Percentiles rank a stretch among this genome's conserved stretches.
phyloP scores from a whole-genome alignment of 2,329 filamentous ascomycete genomes.

The Phialophora chinensis region DNA sequence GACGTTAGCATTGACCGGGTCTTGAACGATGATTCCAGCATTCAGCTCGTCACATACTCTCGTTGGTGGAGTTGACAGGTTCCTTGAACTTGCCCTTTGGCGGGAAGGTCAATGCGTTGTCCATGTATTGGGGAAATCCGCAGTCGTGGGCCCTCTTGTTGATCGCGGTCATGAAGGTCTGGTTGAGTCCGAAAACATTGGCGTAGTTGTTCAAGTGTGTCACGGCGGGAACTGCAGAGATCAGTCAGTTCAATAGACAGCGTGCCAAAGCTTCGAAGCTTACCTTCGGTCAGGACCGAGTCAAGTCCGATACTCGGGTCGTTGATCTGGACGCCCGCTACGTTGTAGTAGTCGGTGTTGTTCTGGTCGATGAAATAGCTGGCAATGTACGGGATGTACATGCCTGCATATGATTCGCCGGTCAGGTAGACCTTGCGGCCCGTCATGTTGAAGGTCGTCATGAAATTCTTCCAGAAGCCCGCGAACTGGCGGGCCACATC shows the following conservation, averaged over 20 bases:
- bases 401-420: conserved; percentile 61
- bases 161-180: conserved; percentile 44
- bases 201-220: conserved; percentile 49
- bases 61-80: conserved; percentile 41
- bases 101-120: conserved; percentile 68
- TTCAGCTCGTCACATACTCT: not conserved
- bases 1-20: not conserved
- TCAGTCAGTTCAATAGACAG: not conserved
- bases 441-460: conserved; percentile 60
- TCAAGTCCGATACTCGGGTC: conserved; percentile 54
- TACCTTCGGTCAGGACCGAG: conserved; percentile 42
- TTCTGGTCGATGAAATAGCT: conserved; percentile 58
- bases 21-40: not conserved
- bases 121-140: conserved; percentile 54
- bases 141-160: conserved; percentile 51
- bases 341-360: conserved; percentile 58
- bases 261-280: not conserved
- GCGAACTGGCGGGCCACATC: conserved; percentile 55
- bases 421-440: conserved; percentile 62
- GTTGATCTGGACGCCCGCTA: conserved; percentile 59
- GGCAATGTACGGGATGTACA: conserved; percentile 51
- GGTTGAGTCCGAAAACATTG: conserved; percentile 35
- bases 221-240: conserved; percentile 43
- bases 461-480: conserved; percentile 62
- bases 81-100: conserved; percentile 43